phyloP scores from a whole-genome alignment of 2,329 filamentous ascomycete species.

The Monilinia fructicola region DNA sequence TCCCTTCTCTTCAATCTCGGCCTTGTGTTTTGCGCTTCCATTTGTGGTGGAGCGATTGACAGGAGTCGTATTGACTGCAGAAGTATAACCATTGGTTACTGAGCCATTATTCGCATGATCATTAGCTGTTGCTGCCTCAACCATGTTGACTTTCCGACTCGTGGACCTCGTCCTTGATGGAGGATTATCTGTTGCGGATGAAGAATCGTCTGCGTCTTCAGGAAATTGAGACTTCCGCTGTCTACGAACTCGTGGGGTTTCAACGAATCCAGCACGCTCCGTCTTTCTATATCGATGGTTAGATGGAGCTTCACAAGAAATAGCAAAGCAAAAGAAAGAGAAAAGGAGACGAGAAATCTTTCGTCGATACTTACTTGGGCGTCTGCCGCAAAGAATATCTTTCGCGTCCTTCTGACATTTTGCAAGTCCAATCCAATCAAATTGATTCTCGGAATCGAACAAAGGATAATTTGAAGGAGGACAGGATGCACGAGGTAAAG shows the following conservation, averaged over 20 bases:
- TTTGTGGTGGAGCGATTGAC: conserved; percentile 24
- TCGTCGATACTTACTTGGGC: conserved; percentile 36
- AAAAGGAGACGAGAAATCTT: no score
- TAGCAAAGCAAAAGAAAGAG: not conserved
- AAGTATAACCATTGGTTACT: conserved; percentile 20
- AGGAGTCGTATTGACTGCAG: conserved; percentile 16
- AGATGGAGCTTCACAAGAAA: conserved; percentile 20
- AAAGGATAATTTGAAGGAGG: not conserved
- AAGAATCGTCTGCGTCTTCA: conserved; percentile 40
- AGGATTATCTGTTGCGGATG: conserved; percentile 39
- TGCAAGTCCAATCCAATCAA: conserved; percentile 8
- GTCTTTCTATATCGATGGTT: conserved; percentile 46
- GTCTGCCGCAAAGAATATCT: conserved; percentile 41
- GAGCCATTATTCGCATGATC: conserved; percentile 27
- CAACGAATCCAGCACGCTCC: conserved; percentile 51
- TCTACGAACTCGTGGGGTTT: conserved; percentile 50
- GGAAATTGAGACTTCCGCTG: conserved; percentile 42
- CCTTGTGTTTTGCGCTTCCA: conserved; percentile 23
- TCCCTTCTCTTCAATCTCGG: conserved; percentile 23
- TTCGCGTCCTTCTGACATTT: conserved; percentile 40
- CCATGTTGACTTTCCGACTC: conserved; percentile 33
- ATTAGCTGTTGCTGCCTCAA: conserved; percentile 32
- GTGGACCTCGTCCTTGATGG: conserved; percentile 27
- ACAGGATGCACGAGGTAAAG: not conserved
- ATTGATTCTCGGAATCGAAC: not conserved